Base-by-base conservation (phyloP, 164 flowering plant species). In the Nelumbo lutea region DNA sequence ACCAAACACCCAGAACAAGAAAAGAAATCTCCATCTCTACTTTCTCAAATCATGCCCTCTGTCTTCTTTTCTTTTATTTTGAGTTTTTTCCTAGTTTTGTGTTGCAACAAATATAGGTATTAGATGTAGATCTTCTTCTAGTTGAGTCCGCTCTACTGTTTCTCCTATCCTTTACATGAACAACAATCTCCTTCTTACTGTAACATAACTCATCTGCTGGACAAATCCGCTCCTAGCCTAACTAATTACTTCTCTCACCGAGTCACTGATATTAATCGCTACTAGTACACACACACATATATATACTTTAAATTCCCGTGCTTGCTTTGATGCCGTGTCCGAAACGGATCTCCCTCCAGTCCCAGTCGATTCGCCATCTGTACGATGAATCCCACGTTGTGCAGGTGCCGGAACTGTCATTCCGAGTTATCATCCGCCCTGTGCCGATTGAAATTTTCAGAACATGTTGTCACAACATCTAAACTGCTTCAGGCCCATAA, bases 401-500 rank as follows among this genome's bases (percentile, higher is more conserved):
- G 3, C 14, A 53, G 4, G 2, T 53, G 3, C 14, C 14, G 57
- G 14, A 10, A 11, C 52, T 7, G 59, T 43, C 51, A 46, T 62
- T 41, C 27, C 39, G 63, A 27, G 11, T 9, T 15, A 61, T 51
- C 44, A 4, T 7, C 66, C 10, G 40, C 71, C 53, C 59, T 5
- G 5, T 5, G 2, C 38, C 55, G n/a, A 46, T 70, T 76, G 40
- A 85, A 83, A 68, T 76, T 72, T 27, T 69, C 86, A 1, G 80
- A 83, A 59, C 85, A 81, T 43, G 78, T 83, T 1, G 45, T 73
- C 51, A 74, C 69, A 27, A 78, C 85, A 5, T 76, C 9, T 40
- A 83, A 79, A 68, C 66, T 40, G 10, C 1, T 64, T 53, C 48
- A 42, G 6, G 42, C 13, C 27, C 62, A 62, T 40, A 61, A 45